A percentile compares a stretch with the other conserved stretches of the same genome.
These are phyloP conservation scores for Xylaria sp. DNA, from an alignment of 2,329 filamentous ascomycete species.

Conservation along the genomic window DNA sequence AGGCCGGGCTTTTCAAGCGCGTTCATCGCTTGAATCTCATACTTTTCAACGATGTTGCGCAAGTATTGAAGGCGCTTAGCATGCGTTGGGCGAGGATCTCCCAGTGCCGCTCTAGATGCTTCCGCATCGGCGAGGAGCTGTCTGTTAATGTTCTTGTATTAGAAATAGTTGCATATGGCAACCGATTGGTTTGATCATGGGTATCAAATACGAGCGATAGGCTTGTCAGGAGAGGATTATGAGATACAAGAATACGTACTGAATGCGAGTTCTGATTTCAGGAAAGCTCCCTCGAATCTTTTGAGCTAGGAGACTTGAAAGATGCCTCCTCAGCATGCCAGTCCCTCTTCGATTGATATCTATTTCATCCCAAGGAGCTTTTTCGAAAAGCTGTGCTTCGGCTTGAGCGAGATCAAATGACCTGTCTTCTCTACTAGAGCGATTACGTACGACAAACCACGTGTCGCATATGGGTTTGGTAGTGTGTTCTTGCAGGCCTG, in stretches of 20 bases:
- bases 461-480: slow-evolving; percentile 35
- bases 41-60: slow-evolving; percentile 40
- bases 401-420: slow-evolving; percentile 45
- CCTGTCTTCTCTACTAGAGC: slow-evolving; percentile 40
- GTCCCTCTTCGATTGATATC: slow-evolving; percentile 46
- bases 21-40: slow-evolving; percentile 36
- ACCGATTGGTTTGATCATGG: background rate
- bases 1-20: slow-evolving; percentile 46
- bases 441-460: slow-evolving; percentile 55
- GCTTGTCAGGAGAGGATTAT: background rate
- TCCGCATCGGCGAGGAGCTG: slow-evolving; percentile 38
- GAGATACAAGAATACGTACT: background rate
- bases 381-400: slow-evolving; percentile 48
- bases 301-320: slow-evolving; percentile 47
- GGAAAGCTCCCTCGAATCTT: slow-evolving; percentile 43
- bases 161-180: background rate
- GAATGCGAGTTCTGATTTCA: slow-evolving; percentile 43
- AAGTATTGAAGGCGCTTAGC: slow-evolving; percentile 46
- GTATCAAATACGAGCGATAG: background rate
- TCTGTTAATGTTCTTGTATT: background rate
- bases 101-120: slow-evolving; percentile 38
- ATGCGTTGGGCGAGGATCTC: slow-evolving; percentile 44
- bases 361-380: slow-evolving; percentile 47
- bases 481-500: slow-evolving; percentile 33
- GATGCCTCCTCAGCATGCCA: slow-evolving; percentile 46